Evolutionary conservation across 176 grass and related monocot species (phyloP), one percentile per base, ranked within the genome.

Genomic region (Musa beccarii): DNA sequence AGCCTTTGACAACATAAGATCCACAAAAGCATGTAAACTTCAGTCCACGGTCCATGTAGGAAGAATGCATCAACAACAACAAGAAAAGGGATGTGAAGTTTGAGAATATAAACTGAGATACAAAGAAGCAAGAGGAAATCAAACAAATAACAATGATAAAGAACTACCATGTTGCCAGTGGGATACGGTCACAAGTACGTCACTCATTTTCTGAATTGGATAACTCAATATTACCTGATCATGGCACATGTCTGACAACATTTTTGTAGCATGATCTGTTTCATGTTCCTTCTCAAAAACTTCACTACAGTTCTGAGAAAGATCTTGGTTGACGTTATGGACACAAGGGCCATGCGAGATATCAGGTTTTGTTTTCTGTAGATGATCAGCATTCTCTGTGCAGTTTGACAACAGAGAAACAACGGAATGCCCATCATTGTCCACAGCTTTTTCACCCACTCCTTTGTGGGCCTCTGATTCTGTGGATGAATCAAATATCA

Each of bases 401-500:
- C 82, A 75, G 43, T 83, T 89, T 53, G 84, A 78, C 16, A 76
- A 72, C 17, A 89, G 79, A 83, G 84, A 83, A 51, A 80, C 73
- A 79, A 84, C 82, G 17, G 84, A 83, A 73, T 85, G 74, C 2
- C 78, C 82, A 66, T 90, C 85, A 72, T 84, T 81, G 16, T 73
- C 80, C 8, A 64, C 84, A 54, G 81, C 53, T 52, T 89, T 85
- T 59, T 73, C 79, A 29, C 8, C 6, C 3, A 17, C 15, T 66
- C 78, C 84, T 71, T 80, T 78, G 56, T 81, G 75, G 24, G 85
- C 75, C 25, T 94, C 88, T 67, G 76, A 66, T 28, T 91, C 87
- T 52, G 80, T 81, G 6, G 75, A 76, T n/a, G 81, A 66, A 66
- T 92, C 88, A 72, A 85, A 99, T 50, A 88, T 80, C 59, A 94